Evolutionary conservation across 495 filamentous ascomycete species (phyloP), one percentile per base, ranked within the genome.

Genomic region (Xylaria scruposa): DNA sequence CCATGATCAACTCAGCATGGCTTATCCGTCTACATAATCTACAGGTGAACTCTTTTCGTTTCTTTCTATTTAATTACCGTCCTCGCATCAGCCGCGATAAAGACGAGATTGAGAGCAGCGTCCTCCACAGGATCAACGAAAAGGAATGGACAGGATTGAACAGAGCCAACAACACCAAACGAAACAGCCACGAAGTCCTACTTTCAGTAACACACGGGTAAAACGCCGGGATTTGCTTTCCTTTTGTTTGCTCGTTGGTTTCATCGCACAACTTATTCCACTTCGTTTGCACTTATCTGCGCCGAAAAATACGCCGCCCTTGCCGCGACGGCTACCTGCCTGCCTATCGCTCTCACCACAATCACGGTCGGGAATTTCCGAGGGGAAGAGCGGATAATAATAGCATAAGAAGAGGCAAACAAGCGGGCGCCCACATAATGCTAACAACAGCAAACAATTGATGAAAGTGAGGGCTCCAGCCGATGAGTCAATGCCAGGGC

Each of bases 201-300:
- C n/a, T 60, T 60, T 21, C 24, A 65, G 24, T 31, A 15, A 53
- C 47, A 67, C 26, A n/a, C 44, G 63, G 21, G 46, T 36, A 53
- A 26, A 46, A 24, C 9, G 9, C 53, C n/a, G 36, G 60, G 21
- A 40, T 31, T 40, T 38, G 36, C 1, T 42, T 42, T 12, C 13
- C 17, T 40, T 67, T 44, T 68, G 65, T 68, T 68, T 56, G 65
- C 47, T 9, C 29, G 51, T 58, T 68, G 49, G 65, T 68, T 56
- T 44, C 65, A 68, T 58, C 29, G 26, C 36, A 58, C 29, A 58
- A 42, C 5, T 49, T 19, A 36, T 38, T 29, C 26, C 46, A 36
- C 26, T 17, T 38, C 15, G 29, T 67, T 21, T 40, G 19, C 40
- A 42, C 46, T 31, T 47, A 15, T 12, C 10, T 58, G 9, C 10